phyloP scores from a whole-genome alignment of 2,329 filamentous ascomycete genomes.

The Penicillium crustosum region DNA sequence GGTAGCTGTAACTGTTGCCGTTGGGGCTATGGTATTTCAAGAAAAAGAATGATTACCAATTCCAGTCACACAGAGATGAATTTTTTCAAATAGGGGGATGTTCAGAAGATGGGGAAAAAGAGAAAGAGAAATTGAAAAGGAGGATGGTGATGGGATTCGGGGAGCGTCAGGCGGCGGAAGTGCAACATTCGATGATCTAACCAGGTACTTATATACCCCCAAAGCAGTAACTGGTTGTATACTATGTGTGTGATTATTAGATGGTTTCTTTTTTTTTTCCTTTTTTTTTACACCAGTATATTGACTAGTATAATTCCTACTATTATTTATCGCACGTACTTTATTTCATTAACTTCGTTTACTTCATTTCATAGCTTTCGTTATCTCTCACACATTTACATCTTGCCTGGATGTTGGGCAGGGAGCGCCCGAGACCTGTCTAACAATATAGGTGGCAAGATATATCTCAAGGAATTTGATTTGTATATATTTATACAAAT shows the following conservation, averaged over 20 bases:
- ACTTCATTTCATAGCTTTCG: not conserved
- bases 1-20: slow-evolving; percentile 3
- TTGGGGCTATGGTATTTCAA: slow-evolving; percentile 4
- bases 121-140: slow-evolving; percentile 8
- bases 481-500: not conserved
- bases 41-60: not conserved
- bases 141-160: slow-evolving; percentile 33
- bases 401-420: slow-evolving; percentile 4
- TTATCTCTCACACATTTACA: not conserved
- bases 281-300: not conserved
- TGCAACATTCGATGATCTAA: slow-evolving; percentile 33
- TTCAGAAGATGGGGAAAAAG: slow-evolving; percentile 6
- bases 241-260: not conserved
- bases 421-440: slow-evolving; percentile 3
- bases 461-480: not conserved
- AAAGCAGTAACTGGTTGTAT: not conserved
- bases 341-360: no score
- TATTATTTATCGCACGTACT: not conserved
- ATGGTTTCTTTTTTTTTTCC: not conserved
- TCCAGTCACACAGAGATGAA: not conserved
- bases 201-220: not conserved
- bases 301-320: not conserved
- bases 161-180: slow-evolving; percentile 37
- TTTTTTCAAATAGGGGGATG: not conserved
- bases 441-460: not conserved